Percentiles rank a stretch among this genome's conserved stretches.
These are phyloP conservation scores for Termitomyces sp. DNA, from an alignment of 768 basidiomycete genomes.

Conservation along the genomic window DNA sequence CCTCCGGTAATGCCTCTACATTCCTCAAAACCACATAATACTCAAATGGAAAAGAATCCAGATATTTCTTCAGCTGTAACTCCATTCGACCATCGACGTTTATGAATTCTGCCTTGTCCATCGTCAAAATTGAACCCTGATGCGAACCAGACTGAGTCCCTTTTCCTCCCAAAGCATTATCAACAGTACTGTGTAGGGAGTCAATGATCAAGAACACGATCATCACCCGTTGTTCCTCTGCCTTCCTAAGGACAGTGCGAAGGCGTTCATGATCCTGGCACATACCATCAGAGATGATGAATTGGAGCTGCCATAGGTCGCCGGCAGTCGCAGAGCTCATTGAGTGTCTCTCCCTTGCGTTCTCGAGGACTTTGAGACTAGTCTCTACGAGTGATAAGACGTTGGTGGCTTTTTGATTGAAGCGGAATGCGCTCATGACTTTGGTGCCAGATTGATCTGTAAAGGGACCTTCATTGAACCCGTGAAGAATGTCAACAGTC, in stretches of 20 bases:
- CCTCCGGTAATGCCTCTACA: slow-evolving; percentile 89
- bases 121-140: slow-evolving; percentile 82
- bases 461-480: slow-evolving; percentile 79
- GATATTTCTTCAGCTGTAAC: slow-evolving; percentile 81
- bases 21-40: slow-evolving; percentile 92
- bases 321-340: slow-evolving; percentile 61
- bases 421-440: slow-evolving; percentile 82
- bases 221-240: slow-evolving; percentile 89
- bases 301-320: slow-evolving; percentile 95
- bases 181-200: slow-evolving; percentile 55
- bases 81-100: slow-evolving; percentile 80
- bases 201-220: slow-evolving; percentile 96
- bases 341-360: slow-evolving; percentile 66
- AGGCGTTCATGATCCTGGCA: slow-evolving; percentile 93
- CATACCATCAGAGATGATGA: slow-evolving; percentile 99
- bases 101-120: slow-evolving; percentile 90
- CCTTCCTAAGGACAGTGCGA: slow-evolving; percentile 74
- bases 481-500: slow-evolving; percentile 82
- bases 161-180: slow-evolving; percentile 16
- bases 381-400: slow-evolving; percentile 79
- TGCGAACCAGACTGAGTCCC: slow-evolving; percentile 22
- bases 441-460: slow-evolving; percentile 77
- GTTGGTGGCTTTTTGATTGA: slow-evolving; percentile 87
- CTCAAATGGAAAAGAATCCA: slow-evolving; percentile 97
- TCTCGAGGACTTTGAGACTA: slow-evolving; percentile 70